These are phyloP conservation scores for Cutaneotrichosporon spelunceum DNA, from an alignment of 1,284 basidiomycete species.

Conservation along the genomic window DNA sequence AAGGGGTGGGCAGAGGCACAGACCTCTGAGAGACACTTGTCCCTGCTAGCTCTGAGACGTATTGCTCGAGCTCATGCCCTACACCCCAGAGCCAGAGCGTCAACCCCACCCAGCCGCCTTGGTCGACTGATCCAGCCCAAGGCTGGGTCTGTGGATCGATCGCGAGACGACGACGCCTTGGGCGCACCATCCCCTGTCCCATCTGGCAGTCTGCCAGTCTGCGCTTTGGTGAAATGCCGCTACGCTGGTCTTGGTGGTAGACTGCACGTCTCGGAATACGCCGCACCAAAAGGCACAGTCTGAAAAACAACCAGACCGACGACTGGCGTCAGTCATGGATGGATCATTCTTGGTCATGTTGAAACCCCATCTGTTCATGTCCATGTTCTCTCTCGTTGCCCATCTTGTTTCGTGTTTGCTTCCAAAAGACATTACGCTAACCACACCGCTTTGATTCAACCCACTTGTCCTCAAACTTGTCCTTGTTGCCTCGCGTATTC, in stretches of 20 bases:
- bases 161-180: too few relatives aligned
- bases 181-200: not conserved
- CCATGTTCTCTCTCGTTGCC: not conserved
- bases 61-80: not conserved
- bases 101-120: not conserved
- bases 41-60: not conserved
- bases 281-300: too few relatives aligned
- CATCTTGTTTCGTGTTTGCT: not conserved
- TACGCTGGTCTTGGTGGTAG: too few relatives aligned
- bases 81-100: not conserved
- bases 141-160: slow-evolving; percentile 1
- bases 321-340: too few relatives aligned
- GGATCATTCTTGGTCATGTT: not conserved
- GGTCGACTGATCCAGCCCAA: not conserved
- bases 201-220: not conserved
- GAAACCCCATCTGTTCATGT: not conserved
- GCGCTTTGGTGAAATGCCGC: not conserved
- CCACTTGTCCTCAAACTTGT: not conserved
- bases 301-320: too few relatives aligned
- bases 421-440: not conserved
- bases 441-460: not conserved
- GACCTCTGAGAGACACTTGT: not conserved
- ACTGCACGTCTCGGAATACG: too few relatives aligned
- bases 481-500: not conserved
- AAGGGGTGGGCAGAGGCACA: not conserved